Evolutionary conservation across 2,329 filamentous ascomycete genomes (phyloP), one percentile per base, ranked within the genome.

Genomic region (Colletotrichum sp.): DNA sequence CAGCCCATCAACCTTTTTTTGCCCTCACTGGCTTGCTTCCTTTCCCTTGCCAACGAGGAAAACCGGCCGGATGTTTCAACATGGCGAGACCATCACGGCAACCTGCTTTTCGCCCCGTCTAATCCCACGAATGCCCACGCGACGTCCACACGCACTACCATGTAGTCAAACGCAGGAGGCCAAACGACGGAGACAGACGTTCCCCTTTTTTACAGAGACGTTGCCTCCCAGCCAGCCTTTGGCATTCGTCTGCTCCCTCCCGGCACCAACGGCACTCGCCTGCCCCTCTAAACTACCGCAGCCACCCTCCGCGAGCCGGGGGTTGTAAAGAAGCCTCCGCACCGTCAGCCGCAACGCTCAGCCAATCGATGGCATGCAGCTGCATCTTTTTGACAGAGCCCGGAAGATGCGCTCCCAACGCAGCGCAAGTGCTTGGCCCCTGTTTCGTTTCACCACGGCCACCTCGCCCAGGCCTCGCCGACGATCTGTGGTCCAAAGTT

Each of bases 361-460:
- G 64, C 74, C 74, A 75, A 75, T 75, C 70, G 32, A 43, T 52
- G 57, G 26, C 43, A 26, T 66, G 57, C 43, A 73, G 59, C 74
- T 39, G 73, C 70, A 74, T 59, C 43, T 68, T 75, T 65, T 75
- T 64, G 74, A 75, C 64, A 75, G 32, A 65, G 30, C n/a, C 43
- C n/a, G 43, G 43, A n/a, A 52, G 43, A 52, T 21, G 43, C 43
- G 12, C 43, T 52, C 43, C 43, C 43, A 52, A 24, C 43, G 43
- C 59, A 36, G 70, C 61, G 39, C 67, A 52, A 63, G 67, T 34
- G 70, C 70, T 75, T 73, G 48, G 60, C 74, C 74, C 74, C 72
- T 76, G 74, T 76, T 76, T 76, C 74, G 74, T 76, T 76, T 76
- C 74, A 76, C 71, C 71, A 75, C 74, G 64, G 43, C 57, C 69